Conservation (phyloP, 1,284 basidiomycete species). For the Abortiporus biennis region DNA sequence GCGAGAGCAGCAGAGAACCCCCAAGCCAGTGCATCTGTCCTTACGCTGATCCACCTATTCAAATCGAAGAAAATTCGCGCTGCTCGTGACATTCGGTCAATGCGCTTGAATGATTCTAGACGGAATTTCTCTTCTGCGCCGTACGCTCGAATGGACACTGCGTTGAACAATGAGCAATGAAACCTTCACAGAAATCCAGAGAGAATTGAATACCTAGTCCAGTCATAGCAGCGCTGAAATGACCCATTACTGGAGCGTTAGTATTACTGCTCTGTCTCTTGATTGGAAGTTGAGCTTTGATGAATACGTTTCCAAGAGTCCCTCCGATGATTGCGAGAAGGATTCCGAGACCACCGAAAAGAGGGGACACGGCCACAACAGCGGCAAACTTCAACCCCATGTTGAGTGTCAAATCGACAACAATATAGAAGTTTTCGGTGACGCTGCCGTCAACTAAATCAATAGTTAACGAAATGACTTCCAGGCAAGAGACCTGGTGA, state of each 20-base stretch:
- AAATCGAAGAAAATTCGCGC: constrained; percentile 43
- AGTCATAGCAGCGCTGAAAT: constrained; percentile 58
- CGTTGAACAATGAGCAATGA: background rate
- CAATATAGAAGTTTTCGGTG: constrained; percentile 23
- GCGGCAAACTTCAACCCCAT: constrained; percentile 29
- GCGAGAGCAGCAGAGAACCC: constrained; percentile 47
- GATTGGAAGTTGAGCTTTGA: constrained; percentile 50
- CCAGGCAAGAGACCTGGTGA: background rate
- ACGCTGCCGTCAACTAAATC: constrained; percentile 23
- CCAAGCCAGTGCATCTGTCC: constrained; percentile 42
- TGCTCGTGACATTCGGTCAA: constrained; percentile 38
- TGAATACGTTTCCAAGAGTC: constrained; percentile 40
- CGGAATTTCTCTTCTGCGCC: constrained; percentile 39
- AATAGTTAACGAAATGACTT: background rate
- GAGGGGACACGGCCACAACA: constrained; percentile 34
- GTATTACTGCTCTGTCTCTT: constrained; percentile 20
- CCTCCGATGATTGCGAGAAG: constrained; percentile 34
- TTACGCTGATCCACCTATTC: constrained; percentile 28
- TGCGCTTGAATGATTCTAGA: constrained; percentile 32
- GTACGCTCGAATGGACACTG: constrained; percentile 54
- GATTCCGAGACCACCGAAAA: constrained; percentile 27
- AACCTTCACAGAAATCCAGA: background rate
- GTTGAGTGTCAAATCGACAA: constrained; percentile 27
- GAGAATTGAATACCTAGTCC: constrained; percentile 48
- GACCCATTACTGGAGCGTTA: constrained; percentile 53